Evolutionary conservation across 495 filamentous ascomycete species (phyloP).

Genomic region (Podospora sp.): DNA sequence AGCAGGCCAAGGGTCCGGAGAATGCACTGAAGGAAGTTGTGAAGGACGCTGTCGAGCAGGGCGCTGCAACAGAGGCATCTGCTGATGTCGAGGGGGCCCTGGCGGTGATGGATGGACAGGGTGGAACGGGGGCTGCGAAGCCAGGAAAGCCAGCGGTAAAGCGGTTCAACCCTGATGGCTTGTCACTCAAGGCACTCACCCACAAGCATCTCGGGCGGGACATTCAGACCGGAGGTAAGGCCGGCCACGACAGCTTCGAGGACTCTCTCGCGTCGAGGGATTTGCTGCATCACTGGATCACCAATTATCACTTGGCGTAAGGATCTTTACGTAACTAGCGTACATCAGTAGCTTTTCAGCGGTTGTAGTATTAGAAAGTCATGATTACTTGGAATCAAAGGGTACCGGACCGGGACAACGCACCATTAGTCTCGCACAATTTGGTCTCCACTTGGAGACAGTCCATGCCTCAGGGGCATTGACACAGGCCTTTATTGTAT

Average conservation of each 20-base stretch:
- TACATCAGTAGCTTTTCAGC: too few species aligned
- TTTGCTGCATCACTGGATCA: constrained; percentile 27
- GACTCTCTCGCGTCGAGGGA: constrained; percentile 46
- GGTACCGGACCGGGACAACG: too few species aligned
- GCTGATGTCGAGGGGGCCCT: too few species aligned
- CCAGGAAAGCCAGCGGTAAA: neutral
- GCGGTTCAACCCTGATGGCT: constrained; percentile 7
- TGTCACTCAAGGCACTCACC: constrained; percentile 37
- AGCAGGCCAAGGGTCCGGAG: neutral
- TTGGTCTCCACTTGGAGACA: too few species aligned
- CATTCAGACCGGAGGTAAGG: constrained; percentile 33
- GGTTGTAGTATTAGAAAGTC: too few species aligned
- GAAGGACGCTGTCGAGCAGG: too few species aligned
- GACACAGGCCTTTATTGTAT: too few species aligned
- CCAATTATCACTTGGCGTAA: neutral
- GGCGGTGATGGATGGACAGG: neutral
- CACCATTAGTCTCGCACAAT: too few species aligned
- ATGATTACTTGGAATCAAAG: too few species aligned
- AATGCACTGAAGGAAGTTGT: constrained; percentile 21
- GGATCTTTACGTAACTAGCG: too few species aligned
- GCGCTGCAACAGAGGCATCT: too few species aligned
- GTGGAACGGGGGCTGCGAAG: neutral
- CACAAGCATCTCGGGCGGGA: constrained; percentile 32
- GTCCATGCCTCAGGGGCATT: too few species aligned
- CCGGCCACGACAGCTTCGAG: constrained; percentile 45